These are phyloP conservation scores for Syzygium aqueum DNA, from an alignment of 345 rosid species.

Conservation along the genomic window DNA sequence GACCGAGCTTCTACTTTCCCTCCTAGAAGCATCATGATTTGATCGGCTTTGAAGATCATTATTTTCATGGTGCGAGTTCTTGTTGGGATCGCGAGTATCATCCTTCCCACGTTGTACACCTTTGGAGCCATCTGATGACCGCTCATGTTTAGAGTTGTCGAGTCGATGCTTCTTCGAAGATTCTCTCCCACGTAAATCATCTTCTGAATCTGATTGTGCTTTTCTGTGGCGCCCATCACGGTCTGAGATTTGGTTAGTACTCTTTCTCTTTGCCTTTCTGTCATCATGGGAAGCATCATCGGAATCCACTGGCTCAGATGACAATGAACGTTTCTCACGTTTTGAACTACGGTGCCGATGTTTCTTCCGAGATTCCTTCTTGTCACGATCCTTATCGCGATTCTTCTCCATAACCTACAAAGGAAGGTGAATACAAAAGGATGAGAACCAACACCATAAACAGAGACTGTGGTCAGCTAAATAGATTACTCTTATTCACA, in stretches of 20 bases:
- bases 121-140: slow-evolving; percentile 11
- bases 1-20: slow-evolving; percentile 9
- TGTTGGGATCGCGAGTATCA: slow-evolving; percentile 13
- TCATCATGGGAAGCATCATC: slow-evolving; percentile 24
- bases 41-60: slow-evolving; percentile 9
- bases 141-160: neutral
- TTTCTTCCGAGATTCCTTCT: slow-evolving; percentile 28
- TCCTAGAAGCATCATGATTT: slow-evolving; percentile 7
- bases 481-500: neutral
- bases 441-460: neutral
- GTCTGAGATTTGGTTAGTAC: slow-evolving; percentile 12
- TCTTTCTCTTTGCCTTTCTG: slow-evolving; percentile 12
- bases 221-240: slow-evolving; percentile 14
- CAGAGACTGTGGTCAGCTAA: neutral
- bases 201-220: slow-evolving; percentile 15
- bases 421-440: neutral
- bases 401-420: slow-evolving; percentile 3
- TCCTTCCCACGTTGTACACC: slow-evolving; percentile 14
- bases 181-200: slow-evolving; percentile 26
- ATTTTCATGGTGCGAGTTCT: slow-evolving; percentile 22
- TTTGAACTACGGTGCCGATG: slow-evolving; percentile 23
- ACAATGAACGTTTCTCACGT: slow-evolving; percentile 38
- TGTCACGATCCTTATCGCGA: slow-evolving; percentile 16
- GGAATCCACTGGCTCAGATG: slow-evolving; percentile 17
- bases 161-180: neutral